Conservation (phyloP, 306 rosid genomes). For the Crotalaria pallida region DNA sequence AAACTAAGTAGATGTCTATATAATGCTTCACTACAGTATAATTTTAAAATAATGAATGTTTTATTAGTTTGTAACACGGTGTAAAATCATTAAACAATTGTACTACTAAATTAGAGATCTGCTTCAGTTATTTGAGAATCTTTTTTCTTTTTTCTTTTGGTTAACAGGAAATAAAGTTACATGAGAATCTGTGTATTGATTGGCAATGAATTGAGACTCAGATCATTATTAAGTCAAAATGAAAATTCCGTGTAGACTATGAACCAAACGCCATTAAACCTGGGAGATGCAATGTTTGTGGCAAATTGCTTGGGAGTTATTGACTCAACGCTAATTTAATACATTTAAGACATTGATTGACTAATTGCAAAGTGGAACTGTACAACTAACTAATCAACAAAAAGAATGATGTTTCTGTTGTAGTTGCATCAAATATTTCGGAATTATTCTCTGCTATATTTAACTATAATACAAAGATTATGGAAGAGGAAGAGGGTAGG, state of each 20-base stretch:
- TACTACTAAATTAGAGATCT: background rate
- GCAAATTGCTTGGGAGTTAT: background rate
- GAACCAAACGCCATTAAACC: background rate
- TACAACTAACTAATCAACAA: background rate
- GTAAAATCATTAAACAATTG: background rate
- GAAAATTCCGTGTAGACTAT: background rate
- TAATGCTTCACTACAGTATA: background rate
- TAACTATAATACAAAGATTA: too few species aligned
- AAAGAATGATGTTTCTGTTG: slow-evolving; percentile 9
- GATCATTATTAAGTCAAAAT: background rate
- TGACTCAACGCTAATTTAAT: background rate
- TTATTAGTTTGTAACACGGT: background rate
- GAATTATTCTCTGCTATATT: too few species aligned
- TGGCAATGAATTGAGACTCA: background rate
- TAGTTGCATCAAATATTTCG: background rate
- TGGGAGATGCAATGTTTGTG: background rate
- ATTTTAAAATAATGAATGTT: background rate
- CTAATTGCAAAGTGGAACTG: background rate
- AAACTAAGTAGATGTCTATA: background rate
- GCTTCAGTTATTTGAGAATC: background rate
- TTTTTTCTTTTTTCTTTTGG: background rate
- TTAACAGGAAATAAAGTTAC: too few species aligned
- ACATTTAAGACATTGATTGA: too few species aligned
- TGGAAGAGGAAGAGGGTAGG: too few species aligned
- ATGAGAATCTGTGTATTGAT: too few species aligned